phyloP scores from a whole-genome alignment of 169 alveolate genomes.

The Amoebophrya sp. region DNA sequence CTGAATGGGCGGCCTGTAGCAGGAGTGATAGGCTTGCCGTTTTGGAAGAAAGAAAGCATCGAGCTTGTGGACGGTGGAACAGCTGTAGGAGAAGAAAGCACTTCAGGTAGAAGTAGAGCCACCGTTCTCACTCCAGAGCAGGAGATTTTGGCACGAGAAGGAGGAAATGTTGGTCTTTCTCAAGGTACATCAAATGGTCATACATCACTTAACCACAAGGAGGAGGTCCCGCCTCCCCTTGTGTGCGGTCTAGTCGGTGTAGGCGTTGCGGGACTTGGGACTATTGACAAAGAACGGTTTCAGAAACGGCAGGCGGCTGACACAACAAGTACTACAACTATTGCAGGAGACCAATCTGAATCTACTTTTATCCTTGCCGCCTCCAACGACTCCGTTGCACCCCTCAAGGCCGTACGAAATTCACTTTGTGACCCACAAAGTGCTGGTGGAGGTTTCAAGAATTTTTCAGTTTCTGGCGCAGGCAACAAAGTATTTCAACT shows the following conservation, averaged over 20 bases:
- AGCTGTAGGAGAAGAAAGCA: not conserved
- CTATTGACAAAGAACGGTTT: not conserved
- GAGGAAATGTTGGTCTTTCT: no score
- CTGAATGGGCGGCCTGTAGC: not conserved
- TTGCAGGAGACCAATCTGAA: not conserved
- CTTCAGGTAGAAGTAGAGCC: no score
- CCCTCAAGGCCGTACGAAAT: not conserved
- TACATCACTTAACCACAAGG: no score
- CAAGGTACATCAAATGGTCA: no score
- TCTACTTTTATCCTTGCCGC: not conserved
- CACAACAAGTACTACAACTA: no score
- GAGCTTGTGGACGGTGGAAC: not conserved
- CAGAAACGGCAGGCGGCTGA: not conserved
- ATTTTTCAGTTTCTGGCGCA: not conserved
- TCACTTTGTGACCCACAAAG: not conserved
- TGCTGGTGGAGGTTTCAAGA: not conserved
- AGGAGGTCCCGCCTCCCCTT: no score
- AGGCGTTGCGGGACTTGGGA: not conserved
- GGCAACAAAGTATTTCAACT: not conserved
- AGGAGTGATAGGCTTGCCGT: not conserved
- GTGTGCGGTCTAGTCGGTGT: not conserved
- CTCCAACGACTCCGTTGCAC: not conserved
- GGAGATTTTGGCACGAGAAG: no score
- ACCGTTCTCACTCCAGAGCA: no score
- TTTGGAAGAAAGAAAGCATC: not conserved